phyloP scores from a whole-genome alignment of 306 rosid species.

The Inga leiocalycina region DNA sequence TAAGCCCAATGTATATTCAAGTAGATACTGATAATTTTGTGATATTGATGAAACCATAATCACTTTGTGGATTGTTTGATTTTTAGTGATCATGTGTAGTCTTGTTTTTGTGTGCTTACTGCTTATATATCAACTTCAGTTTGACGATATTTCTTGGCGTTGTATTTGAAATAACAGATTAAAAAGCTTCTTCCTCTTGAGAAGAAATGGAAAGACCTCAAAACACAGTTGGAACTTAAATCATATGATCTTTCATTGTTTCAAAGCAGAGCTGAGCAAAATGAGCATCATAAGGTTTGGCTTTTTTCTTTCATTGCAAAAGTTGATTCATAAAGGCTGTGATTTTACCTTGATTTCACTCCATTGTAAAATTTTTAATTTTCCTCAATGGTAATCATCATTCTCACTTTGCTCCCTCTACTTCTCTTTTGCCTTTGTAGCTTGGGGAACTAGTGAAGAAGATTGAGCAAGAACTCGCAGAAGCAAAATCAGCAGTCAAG shows the following conservation, averaged over 20 bases:
- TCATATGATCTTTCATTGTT: conserved; percentile 78
- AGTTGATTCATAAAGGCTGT: neutral
- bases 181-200: conserved; percentile 75
- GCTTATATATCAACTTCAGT: neutral
- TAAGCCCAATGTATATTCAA: neutral
- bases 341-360: conserved; percentile 8
- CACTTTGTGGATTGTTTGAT: neutral
- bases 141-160: conserved; percentile 22
- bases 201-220: conserved; percentile 69
- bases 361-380: neutral
- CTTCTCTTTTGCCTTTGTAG: conserved; percentile 45
- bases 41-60: neutral
- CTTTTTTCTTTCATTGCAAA: conserved; percentile 10
- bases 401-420: conserved; percentile 18
- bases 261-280: conserved; percentile 90
- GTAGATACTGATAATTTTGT: neutral
- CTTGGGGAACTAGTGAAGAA: conserved; percentile 90
- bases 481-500: conserved; percentile 65
- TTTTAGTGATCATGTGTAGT: conserved; percentile 15
- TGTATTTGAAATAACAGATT: conserved; percentile 60
- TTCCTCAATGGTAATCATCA: conserved; percentile 15
- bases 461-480: conserved; percentile 84
- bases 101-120: neutral
- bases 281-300: conserved; percentile 94
- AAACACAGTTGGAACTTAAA: conserved; percentile 80